Evolutionary conservation across 1,139 yeast genomes (phyloP).

Genomic region (Arxiozyma telluris): DNA sequence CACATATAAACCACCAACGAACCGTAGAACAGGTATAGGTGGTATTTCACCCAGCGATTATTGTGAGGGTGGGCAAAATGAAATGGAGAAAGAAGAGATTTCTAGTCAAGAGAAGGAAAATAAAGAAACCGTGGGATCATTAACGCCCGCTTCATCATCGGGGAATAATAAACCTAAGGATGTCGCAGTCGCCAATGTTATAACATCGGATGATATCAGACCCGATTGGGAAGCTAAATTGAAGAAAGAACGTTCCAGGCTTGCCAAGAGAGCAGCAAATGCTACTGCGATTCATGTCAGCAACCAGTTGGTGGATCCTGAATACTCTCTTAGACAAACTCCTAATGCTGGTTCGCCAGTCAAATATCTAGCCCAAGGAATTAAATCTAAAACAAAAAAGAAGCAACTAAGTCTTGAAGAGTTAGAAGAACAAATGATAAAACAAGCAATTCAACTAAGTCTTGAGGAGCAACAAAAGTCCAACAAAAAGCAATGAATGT

Average conservation of each 20-base stretch:
- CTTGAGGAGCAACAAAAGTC: conserved; percentile 39
- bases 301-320: conserved; percentile 52
- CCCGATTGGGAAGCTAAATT: conserved; percentile 89
- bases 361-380: neutral
- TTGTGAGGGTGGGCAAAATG: neutral
- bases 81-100: neutral
- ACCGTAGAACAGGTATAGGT: conserved; percentile 45
- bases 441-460: conserved; percentile 71
- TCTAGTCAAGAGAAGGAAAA: neutral
- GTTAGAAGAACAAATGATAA: conserved; percentile 71
- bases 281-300: conserved; percentile 82
- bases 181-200: conserved; percentile 11
- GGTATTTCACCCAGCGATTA: conserved; percentile 16
- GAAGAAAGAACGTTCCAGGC: conserved; percentile 58
- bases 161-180: neutral
- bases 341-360: conserved; percentile 16
- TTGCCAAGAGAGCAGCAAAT: conserved; percentile 84
- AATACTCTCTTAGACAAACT: conserved; percentile 11
- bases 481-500: neutral
- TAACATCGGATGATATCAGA: conserved; percentile 71
- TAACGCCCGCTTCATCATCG: neutral
- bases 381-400: conserved; percentile 7
- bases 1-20: conserved; percentile 57
- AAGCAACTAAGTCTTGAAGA: conserved; percentile 30
- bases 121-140: neutral